Conservation (phyloP, 1,284 basidiomycete genomes). For the Uromyces viciae-fabae region DNA sequence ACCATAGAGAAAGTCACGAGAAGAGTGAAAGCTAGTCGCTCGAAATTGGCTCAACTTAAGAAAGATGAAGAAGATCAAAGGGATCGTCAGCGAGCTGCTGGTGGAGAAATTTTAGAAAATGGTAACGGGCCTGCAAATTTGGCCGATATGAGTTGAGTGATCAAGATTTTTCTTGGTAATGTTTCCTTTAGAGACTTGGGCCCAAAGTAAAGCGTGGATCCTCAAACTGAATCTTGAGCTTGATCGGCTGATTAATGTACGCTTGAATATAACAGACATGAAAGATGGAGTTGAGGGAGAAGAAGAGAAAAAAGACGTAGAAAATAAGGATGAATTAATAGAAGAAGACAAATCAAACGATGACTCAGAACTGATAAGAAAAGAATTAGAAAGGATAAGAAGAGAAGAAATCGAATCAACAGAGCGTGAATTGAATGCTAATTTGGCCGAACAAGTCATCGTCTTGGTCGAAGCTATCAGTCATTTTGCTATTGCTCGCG, state of each 20-base stretch:
- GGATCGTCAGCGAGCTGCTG: slow-evolving; percentile 47
- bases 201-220: not conserved
- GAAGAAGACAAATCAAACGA: not conserved
- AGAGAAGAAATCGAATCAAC: slow-evolving; percentile 17
- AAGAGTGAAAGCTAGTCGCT: slow-evolving; percentile 69
- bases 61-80: slow-evolving; percentile 71
- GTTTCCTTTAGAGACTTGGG: too few relatives aligned
- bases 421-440: slow-evolving; percentile 9
- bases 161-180: slow-evolving; percentile 14
- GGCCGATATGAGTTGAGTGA: slow-evolving; percentile 34
- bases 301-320: slow-evolving; percentile 29
- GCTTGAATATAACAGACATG: slow-evolving; percentile 9
- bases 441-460: slow-evolving; percentile 22
- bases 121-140: slow-evolving; percentile 18
- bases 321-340: not conserved
- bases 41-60: slow-evolving; percentile 67
- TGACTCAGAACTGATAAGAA: not conserved
- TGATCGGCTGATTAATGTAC: not conserved
- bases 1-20: slow-evolving; percentile 84
- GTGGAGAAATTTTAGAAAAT: slow-evolving; percentile 34
- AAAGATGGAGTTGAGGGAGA: slow-evolving; percentile 19
- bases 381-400: slow-evolving; percentile 21
- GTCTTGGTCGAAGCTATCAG: slow-evolving; percentile 24
- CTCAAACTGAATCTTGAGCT: not conserved
- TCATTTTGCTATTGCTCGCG: slow-evolving; percentile 1